A percentile compares a stretch with the other conserved stretches of the same genome.
Evolutionary conservation across 805 yeast species (phyloP).

Genomic region (Saturnispora gosingensis): DNA sequence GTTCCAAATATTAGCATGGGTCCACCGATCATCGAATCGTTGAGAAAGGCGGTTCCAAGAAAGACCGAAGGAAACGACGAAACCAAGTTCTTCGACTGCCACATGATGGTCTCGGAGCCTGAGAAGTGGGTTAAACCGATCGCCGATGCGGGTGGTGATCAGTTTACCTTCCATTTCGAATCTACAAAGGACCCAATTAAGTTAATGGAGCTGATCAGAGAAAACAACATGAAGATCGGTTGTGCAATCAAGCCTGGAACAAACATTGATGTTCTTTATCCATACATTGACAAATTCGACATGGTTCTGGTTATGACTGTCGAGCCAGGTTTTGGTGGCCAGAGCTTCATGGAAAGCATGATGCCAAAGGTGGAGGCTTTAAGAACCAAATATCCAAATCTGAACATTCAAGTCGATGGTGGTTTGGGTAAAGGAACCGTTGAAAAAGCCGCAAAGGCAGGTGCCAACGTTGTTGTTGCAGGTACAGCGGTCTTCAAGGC

Average conservation of each 20-base stretch:
- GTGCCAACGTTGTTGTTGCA: constrained; percentile 97
- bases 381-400: constrained; percentile 62
- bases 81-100: constrained; percentile 70
- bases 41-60: constrained; percentile 71
- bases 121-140: constrained; percentile 90
- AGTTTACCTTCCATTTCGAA: constrained; percentile 93
- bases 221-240: constrained; percentile 83
- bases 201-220: constrained; percentile 66
- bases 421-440: constrained; percentile 85
- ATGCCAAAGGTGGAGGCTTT: constrained; percentile 87
- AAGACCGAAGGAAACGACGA: constrained; percentile 10
- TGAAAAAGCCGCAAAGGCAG: constrained; percentile 85
- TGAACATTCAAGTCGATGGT: constrained; percentile 94
- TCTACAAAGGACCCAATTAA: constrained; percentile 72
- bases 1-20: constrained; percentile 96
- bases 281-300: constrained; percentile 52
- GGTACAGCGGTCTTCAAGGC: constrained; percentile 93
- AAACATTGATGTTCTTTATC: constrained; percentile 70
- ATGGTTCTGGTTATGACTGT: constrained; percentile 98
- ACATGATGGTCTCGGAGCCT: constrained; percentile 94
- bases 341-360: constrained; percentile 89
- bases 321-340: constrained; percentile 99
- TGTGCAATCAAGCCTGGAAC: constrained; percentile 94
- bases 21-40: constrained; percentile 73
- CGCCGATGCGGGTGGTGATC: constrained; percentile 91